Conservation (phyloP, 1,284 basidiomycete species). For the Ganoderma multipileum region DNA sequence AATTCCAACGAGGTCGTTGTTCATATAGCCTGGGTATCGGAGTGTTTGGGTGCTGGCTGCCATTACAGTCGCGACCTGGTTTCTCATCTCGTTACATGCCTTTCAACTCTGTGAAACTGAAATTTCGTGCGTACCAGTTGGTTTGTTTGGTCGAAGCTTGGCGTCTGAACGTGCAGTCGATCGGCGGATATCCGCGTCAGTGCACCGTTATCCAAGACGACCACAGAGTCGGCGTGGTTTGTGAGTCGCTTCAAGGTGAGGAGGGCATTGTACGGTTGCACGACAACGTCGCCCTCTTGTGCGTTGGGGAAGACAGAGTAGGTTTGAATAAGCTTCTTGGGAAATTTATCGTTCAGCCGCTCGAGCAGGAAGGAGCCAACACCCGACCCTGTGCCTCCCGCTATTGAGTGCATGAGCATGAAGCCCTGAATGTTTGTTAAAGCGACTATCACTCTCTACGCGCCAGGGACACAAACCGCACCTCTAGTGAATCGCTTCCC, state of each 20-base stretch:
- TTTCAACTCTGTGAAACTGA: background rate
- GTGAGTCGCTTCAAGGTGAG: constrained; percentile 95
- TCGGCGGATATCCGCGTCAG: constrained; percentile 92
- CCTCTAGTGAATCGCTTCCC: constrained; percentile 97
- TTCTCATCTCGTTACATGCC: constrained; percentile 6
- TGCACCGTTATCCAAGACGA: constrained; percentile 97
- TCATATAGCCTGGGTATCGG: constrained; percentile 99
- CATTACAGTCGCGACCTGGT: constrained; percentile 92
- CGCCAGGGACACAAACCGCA: constrained; percentile 42
- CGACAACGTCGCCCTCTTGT: constrained; percentile 91
- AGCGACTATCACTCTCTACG: background rate
- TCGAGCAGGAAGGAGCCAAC: constrained; percentile 97
- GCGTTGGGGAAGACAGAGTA: constrained; percentile 99
- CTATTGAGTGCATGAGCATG: constrained; percentile 99
- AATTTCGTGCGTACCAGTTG: constrained; percentile 71
- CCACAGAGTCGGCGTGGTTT: constrained; percentile 96
- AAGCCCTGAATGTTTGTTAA: constrained; percentile 76
- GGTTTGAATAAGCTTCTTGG: constrained; percentile 99
- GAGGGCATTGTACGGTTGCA: constrained; percentile 98
- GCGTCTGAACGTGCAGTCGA: constrained; percentile 89
- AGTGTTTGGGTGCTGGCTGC: constrained; percentile 97
- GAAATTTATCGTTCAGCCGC: constrained; percentile 96
- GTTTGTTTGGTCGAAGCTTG: constrained; percentile 95
- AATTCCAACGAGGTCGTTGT: constrained; percentile 98
- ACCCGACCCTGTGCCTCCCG: constrained; percentile 97